These are phyloP conservation scores for Limonium bicolor DNA, from an alignment of 148 eudicot species.

Conservation along the genomic window DNA sequence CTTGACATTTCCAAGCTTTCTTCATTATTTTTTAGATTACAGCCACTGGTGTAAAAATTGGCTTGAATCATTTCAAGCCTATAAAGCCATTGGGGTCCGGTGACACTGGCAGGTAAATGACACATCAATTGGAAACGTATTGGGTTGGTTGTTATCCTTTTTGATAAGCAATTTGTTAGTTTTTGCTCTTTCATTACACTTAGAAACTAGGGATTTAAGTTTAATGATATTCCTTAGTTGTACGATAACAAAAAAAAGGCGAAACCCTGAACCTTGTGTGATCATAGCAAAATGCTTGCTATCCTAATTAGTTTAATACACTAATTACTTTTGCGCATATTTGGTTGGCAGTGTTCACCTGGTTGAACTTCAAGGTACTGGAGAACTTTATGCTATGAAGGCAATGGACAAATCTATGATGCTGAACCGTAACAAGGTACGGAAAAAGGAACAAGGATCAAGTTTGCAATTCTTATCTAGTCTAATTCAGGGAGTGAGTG, in stretches of 20 bases:
- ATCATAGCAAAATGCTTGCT: too few species aligned
- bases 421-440: constrained; percentile 93
- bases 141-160: too few species aligned
- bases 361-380: constrained; percentile 86
- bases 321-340: too few species aligned
- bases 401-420: constrained; percentile 93
- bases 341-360: constrained; percentile 75
- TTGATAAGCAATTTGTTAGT: too few species aligned
- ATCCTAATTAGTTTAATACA: too few species aligned
- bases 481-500: too few species aligned
- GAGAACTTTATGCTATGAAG: constrained; percentile 87
- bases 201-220: too few species aligned
- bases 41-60: constrained; percentile 49
- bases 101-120: constrained; percentile 82
- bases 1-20: constrained; percentile 3
- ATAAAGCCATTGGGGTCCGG: constrained; percentile 94
- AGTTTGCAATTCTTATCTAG: too few species aligned
- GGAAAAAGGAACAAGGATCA: neutral
- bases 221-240: too few species aligned
- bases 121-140: constrained; percentile 1
- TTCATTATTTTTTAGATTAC: constrained; percentile 32
- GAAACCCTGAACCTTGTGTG: too few species aligned
- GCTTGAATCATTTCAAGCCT: constrained; percentile 80
- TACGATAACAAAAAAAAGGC: too few species aligned
- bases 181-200: too few species aligned